Percentiles rank a stretch among this genome's conserved stretches.
phyloP scores from a whole-genome alignment of 2,329 filamentous ascomycete species.

The Alternaria metachromatica region DNA sequence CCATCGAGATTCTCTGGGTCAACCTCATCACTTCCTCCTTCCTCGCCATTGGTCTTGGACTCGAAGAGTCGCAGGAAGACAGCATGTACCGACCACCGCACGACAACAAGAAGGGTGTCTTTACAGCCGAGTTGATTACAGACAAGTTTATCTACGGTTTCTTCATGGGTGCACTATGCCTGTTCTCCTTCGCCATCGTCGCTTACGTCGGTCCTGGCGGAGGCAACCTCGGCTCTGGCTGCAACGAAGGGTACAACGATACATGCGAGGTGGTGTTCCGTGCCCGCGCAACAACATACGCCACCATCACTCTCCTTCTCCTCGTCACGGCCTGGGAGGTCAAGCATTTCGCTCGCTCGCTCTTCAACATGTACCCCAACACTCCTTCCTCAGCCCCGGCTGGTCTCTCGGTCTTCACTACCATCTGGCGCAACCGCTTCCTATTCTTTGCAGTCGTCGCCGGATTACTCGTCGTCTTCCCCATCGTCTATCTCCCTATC shows the following conservation, averaged over 20 bases:
- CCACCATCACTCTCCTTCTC: constrained; percentile 53
- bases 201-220: constrained; percentile 52
- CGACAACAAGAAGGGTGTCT: constrained; percentile 52
- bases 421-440: constrained; percentile 53
- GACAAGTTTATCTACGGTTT: constrained; percentile 58
- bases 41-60: constrained; percentile 55
- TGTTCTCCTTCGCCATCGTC: constrained; percentile 54
- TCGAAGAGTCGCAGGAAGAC: constrained; percentile 55
- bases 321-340: constrained; percentile 58
- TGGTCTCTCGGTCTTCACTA: constrained; percentile 46
- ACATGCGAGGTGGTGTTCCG: constrained; percentile 53
- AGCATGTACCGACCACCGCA: constrained; percentile 57
- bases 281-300: constrained; percentile 55
- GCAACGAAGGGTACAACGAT: constrained; percentile 53
- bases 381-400: constrained; percentile 24
- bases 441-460: constrained; percentile 54
- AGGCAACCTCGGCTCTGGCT: constrained; percentile 52
- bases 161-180: constrained; percentile 55
- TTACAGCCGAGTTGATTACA: constrained; percentile 54
- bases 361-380: constrained; percentile 56
- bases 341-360: constrained; percentile 53
- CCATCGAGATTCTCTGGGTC: constrained; percentile 57
- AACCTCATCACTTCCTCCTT: constrained; percentile 58
- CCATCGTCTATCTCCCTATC: constrained; percentile 55
- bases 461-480: constrained; percentile 52